Conservation (phyloP, 1,284 basidiomycete species). For the Ganoderma sp. region DNA sequence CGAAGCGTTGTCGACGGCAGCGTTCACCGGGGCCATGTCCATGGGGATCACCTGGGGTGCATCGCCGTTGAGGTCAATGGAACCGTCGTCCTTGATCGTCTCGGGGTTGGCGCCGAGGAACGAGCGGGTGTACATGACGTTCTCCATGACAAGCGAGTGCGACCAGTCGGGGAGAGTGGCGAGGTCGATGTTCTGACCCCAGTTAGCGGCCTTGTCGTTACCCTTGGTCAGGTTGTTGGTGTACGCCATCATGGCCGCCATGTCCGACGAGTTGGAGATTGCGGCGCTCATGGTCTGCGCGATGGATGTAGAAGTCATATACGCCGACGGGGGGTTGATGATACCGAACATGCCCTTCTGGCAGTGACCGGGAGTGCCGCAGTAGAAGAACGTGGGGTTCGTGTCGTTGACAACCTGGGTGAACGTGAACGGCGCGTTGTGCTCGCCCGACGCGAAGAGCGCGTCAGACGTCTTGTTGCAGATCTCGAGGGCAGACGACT, state of each 20-base stretch:
- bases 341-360: slow-evolving; percentile 84
- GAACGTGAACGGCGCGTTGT: slow-evolving; percentile 69
- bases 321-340: slow-evolving; percentile 67
- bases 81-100: slow-evolving; percentile 55
- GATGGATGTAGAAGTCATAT: slow-evolving; percentile 51
- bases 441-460: slow-evolving; percentile 68
- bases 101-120: slow-evolving; percentile 70
- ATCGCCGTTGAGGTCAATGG: slow-evolving; percentile 54
- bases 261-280: slow-evolving; percentile 55
- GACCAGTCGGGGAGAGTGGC: slow-evolving; percentile 59
- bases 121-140: slow-evolving; percentile 50
- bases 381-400: slow-evolving; percentile 74
- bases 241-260: slow-evolving; percentile 61
- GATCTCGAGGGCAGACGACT: slow-evolving; percentile 64
- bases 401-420: slow-evolving; percentile 75
- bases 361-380: slow-evolving; percentile 66
- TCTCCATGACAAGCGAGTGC: slow-evolving; percentile 49
- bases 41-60: slow-evolving; percentile 63
- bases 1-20: slow-evolving; percentile 39
- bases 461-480: slow-evolving; percentile 71
- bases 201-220: slow-evolving; percentile 55
- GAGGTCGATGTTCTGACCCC: slow-evolving; percentile 70
- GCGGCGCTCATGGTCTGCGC: slow-evolving; percentile 56
- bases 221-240: slow-evolving; percentile 53
- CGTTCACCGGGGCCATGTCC: slow-evolving; percentile 53